Conservation (phyloP, 2,329 filamentous ascomycete genomes). For the Fusarium redolens region DNA sequence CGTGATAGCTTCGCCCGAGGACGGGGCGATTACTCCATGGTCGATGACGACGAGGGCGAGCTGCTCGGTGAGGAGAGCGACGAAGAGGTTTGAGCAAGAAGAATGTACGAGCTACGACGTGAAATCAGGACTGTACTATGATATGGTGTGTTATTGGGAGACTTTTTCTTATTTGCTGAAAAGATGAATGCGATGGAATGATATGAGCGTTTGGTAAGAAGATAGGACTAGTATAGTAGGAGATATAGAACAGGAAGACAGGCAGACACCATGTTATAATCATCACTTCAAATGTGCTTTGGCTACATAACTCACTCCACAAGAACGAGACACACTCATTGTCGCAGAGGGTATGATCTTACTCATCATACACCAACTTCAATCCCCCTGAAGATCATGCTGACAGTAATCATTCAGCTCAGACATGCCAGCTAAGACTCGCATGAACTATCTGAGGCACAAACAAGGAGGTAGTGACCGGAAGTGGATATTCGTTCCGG, state of each 20-base stretch:
- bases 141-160: slow-evolving; percentile 24
- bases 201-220: slow-evolving; percentile 6
- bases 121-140: slow-evolving; percentile 19
- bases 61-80: slow-evolving; percentile 93
- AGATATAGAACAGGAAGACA: slow-evolving; percentile 25
- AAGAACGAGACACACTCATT: neutral
- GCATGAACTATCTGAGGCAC: slow-evolving; percentile 21
- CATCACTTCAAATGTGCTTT: slow-evolving; percentile 10
- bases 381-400: slow-evolving; percentile 9
- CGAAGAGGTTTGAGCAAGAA: slow-evolving; percentile 72
- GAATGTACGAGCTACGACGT: slow-evolving; percentile 34
- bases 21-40: slow-evolving; percentile 86
- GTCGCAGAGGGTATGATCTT: neutral
- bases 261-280: slow-evolving; percentile 17
- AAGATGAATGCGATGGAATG: slow-evolving; percentile 21
- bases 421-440: slow-evolving; percentile 7
- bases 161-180: slow-evolving; percentile 17
- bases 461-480: slow-evolving; percentile 2
- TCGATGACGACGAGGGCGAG: slow-evolving; percentile 95
- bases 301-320: neutral
- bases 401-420: neutral
- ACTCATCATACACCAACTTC: neutral
- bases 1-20: slow-evolving; percentile 89
- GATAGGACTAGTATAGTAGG: slow-evolving; percentile 1
- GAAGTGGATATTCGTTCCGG: slow-evolving; percentile 1